Percentiles rank a stretch among this genome's conserved stretches.
phyloP scores from a whole-genome alignment of 1,139 yeast genomes.

The Hemisphaericaspora xylofermentans region DNA sequence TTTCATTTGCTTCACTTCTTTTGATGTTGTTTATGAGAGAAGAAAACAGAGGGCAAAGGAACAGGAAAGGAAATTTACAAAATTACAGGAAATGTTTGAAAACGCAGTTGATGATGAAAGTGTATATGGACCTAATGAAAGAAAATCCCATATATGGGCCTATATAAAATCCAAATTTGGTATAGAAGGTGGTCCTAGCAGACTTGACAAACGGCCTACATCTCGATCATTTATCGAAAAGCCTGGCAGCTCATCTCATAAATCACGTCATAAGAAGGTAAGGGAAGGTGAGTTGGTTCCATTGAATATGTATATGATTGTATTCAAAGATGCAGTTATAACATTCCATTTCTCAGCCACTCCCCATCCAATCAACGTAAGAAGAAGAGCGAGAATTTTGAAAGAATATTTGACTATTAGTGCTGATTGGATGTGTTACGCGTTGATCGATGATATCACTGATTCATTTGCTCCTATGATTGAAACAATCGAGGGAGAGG shows the following conservation, averaged over 20 bases:
- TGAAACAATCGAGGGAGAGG: slow-evolving; percentile 89
- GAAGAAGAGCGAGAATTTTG: slow-evolving; percentile 85
- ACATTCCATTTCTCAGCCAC: slow-evolving; percentile 95
- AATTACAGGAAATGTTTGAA: slow-evolving; percentile 41
- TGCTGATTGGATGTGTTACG: slow-evolving; percentile 97
- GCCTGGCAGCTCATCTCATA: slow-evolving; percentile 22
- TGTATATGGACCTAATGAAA: slow-evolving; percentile 21
- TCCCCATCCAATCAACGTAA: slow-evolving; percentile 93
- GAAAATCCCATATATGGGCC: slow-evolving; percentile 20
- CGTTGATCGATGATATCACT: slow-evolving; percentile 92
- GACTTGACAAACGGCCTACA: slow-evolving; percentile 8
- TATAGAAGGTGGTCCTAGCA: slow-evolving; percentile 7
- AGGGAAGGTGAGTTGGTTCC: slow-evolving; percentile 84
- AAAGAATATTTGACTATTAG: slow-evolving; percentile 87
- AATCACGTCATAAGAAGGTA: slow-evolving; percentile 33
- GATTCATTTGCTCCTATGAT: slow-evolving; percentile 98
- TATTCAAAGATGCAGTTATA: slow-evolving; percentile 84
- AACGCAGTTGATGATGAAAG: slow-evolving; percentile 16
- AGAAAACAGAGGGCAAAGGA: slow-evolving; percentile 50
- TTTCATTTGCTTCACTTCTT: slow-evolving; percentile 89
- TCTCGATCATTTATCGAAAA: slow-evolving; percentile 13
- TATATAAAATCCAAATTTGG: slow-evolving; percentile 16
- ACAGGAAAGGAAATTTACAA: slow-evolving; percentile 39
- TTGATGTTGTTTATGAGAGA: slow-evolving; percentile 79
- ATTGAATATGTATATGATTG: slow-evolving; percentile 87